Conservation (phyloP, 768 basidiomycete species). For the Leucosporidium creatinivorum region DNA sequence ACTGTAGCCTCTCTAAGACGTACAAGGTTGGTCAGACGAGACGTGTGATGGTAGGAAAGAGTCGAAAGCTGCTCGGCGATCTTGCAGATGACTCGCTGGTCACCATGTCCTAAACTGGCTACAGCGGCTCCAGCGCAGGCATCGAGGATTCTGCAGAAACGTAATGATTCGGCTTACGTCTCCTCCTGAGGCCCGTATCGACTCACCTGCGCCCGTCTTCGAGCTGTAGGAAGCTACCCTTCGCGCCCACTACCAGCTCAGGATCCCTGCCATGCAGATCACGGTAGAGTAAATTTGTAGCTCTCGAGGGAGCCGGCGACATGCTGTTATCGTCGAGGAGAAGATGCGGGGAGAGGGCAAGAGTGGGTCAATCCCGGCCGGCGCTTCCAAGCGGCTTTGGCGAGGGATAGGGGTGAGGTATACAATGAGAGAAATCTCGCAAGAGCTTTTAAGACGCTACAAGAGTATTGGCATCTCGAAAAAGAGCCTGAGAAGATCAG, state of each 20-base stretch:
- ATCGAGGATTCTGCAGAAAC: not conserved
- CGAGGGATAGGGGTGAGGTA: no score
- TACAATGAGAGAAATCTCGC: no score
- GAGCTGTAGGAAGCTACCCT: constrained; percentile 21
- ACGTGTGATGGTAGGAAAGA: constrained; percentile 5
- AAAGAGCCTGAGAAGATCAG: no score
- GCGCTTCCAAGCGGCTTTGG: no score
- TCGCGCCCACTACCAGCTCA: not conserved
- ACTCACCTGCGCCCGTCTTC: constrained; percentile 12
- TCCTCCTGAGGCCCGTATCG: not conserved
- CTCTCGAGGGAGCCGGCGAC: not conserved
- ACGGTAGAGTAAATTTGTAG: not conserved
- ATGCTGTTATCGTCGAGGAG: not conserved
- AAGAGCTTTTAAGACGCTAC: no score
- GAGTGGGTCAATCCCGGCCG: no score
- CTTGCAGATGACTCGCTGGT: not conserved
- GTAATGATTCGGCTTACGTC: not conserved
- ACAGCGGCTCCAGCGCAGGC: constrained; percentile 5
- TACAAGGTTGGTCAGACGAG: not conserved
- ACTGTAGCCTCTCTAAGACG: no score
- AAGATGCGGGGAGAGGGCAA: no score
- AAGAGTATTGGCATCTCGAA: no score
- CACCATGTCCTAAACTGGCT: not conserved
- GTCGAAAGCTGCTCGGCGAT: not conserved
- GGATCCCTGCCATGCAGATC: not conserved